Percentiles rank a stretch among this genome's conserved stretches.
Conservation (phyloP, 306 rosid genomes). For the Hippophae rhamnoides region DNA sequence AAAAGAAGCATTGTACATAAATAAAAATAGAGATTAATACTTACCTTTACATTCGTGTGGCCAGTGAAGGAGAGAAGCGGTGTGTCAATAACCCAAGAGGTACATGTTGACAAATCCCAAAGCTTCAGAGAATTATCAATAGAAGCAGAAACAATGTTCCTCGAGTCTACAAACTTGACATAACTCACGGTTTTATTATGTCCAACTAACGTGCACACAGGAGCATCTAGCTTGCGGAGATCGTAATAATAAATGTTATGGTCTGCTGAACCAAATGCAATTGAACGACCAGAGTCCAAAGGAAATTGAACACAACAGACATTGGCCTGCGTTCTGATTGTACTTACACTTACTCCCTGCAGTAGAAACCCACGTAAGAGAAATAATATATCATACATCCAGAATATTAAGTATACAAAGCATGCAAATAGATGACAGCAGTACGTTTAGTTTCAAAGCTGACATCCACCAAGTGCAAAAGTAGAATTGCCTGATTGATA, state of each 20-base stretch:
- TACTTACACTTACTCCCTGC: slow-evolving; percentile 88
- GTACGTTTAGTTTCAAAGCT: slow-evolving; percentile 97
- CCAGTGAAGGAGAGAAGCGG: slow-evolving; percentile 79
- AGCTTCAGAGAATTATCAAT: slow-evolving; percentile 90
- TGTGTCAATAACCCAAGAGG: slow-evolving; percentile 72
- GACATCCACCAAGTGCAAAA: slow-evolving; percentile 96
- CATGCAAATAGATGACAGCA: slow-evolving; percentile 67
- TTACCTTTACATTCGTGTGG: slow-evolving; percentile 86
- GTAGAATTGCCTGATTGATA: slow-evolving; percentile 99
- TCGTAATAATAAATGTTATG: slow-evolving; percentile 85
- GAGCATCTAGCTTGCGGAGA: slow-evolving; percentile 61
- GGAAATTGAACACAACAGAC: slow-evolving; percentile 97
- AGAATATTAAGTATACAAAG: slow-evolving; percentile 29
- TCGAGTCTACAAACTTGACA: slow-evolving; percentile 66
- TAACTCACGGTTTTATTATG: slow-evolving; percentile 90
- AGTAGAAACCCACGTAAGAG: slow-evolving; percentile 69
- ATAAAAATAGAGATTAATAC: slow-evolving; percentile 3
- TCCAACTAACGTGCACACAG: slow-evolving; percentile 75
- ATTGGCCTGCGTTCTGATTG: slow-evolving; percentile 91
- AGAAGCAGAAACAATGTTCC: slow-evolving; percentile 72
- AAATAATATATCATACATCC: slow-evolving; percentile 72
- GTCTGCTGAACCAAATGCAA: slow-evolving; percentile 96
- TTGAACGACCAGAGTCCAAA: slow-evolving; percentile 61
- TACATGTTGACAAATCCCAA: slow-evolving; percentile 79
- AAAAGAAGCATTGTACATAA: not conserved